Evolutionary conservation across 2,329 filamentous ascomycete species (phyloP).

Genomic region (Pseudogymnoascus sp.): DNA sequence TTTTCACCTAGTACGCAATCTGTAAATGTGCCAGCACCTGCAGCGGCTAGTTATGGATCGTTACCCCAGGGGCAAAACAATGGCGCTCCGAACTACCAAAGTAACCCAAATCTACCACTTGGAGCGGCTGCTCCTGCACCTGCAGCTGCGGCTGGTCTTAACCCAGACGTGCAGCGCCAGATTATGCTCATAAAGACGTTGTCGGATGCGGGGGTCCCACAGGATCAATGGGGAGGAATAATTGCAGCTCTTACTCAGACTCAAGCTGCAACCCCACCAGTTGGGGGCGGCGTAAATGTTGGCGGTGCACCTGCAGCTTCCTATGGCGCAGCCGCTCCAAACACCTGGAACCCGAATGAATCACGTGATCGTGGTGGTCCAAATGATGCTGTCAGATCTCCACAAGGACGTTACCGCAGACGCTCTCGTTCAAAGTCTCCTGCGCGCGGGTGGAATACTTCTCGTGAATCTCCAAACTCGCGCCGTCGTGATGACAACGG

Average conservation of each 20-base stretch:
- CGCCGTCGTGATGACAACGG: conserved; percentile 45
- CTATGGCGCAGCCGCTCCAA: conserved; percentile 30
- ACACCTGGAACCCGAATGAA: conserved; percentile 33
- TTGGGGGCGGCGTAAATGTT: conserved; percentile 24
- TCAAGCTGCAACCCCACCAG: conserved; percentile 19
- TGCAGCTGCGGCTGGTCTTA: conserved; percentile 32
- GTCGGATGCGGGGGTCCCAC: conserved; percentile 63
- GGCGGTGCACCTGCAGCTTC: conserved; percentile 25
- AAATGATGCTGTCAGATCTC: conserved; percentile 51
- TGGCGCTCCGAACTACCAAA: conserved; percentile 31
- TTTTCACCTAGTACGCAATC: conserved; percentile 41
- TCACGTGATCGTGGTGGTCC: conserved; percentile 41
- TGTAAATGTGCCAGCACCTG: conserved; percentile 45
- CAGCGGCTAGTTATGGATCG: conserved; percentile 21
- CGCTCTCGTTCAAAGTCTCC: conserved; percentile 76
- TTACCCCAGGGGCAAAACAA: conserved; percentile 28
- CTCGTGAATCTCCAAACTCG: conserved; percentile 43
- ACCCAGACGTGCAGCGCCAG: conserved; percentile 57
- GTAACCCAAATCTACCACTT: conserved; percentile 29
- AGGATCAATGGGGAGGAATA: conserved; percentile 63
- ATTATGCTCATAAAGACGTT: conserved; percentile 67
- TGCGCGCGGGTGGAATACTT: conserved; percentile 59
- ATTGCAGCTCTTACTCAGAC: conserved; percentile 43
- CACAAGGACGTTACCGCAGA: conserved; percentile 43
- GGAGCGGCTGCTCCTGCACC: conserved; percentile 30